Conservation (phyloP, 805 yeast genomes). For the Saturnispora ahearnii region DNA sequence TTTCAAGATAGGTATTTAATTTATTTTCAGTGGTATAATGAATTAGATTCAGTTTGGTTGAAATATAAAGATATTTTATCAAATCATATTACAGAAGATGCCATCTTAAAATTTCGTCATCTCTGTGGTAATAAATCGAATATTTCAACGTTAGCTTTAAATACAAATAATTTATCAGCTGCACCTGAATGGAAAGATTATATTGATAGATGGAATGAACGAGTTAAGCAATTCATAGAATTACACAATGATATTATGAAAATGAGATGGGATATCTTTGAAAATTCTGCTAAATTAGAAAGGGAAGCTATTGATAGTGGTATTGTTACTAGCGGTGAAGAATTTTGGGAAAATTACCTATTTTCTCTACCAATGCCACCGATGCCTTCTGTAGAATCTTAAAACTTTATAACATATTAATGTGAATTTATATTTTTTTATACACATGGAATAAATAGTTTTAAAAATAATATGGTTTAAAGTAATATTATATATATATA, state of each 20-base stretch:
- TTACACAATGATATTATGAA: background rate
- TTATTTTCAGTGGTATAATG: conserved; percentile 5
- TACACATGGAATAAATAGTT: conserved; percentile 4
- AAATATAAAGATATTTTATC: conserved; percentile 1
- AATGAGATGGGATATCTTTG: conserved; percentile 6
- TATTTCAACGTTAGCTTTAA: background rate
- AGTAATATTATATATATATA: background rate
- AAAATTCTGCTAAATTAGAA: background rate
- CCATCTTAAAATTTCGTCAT: background rate
- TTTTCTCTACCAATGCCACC: background rate
- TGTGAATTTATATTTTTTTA: background rate
- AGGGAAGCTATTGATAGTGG: background rate
- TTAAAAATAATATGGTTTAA: background rate
- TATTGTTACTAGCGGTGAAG: background rate
- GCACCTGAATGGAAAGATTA: background rate
- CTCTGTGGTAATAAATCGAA: background rate
- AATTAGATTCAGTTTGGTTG: conserved; percentile 2
- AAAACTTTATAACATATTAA: background rate
- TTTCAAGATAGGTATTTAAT: conserved; percentile 1
- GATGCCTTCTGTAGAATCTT: background rate
- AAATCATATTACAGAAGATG: background rate
- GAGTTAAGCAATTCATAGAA: conserved; percentile 1
- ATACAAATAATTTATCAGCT: background rate
- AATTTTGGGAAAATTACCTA: conserved; percentile 5
- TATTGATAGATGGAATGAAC: conserved; percentile 5